These are phyloP conservation scores for Sindora glabra DNA, from an alignment of 306 rosid genomes.

Conservation along the genomic window DNA sequence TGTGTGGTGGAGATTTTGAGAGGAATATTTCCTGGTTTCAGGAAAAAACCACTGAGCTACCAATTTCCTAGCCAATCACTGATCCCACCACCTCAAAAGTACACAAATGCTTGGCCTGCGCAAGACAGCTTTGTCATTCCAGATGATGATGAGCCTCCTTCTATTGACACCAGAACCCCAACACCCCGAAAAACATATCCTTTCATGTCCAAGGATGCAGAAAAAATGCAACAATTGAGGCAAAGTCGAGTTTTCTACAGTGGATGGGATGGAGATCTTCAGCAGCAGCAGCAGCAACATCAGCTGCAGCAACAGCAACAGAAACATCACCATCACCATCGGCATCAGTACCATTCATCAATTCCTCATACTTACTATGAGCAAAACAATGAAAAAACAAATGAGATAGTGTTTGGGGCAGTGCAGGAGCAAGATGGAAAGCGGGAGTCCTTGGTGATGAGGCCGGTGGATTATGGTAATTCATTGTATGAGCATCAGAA, in stretches of 20 bases:
- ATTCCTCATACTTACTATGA: slow-evolving; percentile 59
- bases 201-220: slow-evolving; percentile 84
- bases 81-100: slow-evolving; percentile 37
- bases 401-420: slow-evolving; percentile 76
- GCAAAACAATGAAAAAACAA: slow-evolving; percentile 53
- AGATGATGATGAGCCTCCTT: slow-evolving; percentile 78
- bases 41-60: slow-evolving; percentile 33
- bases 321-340: slow-evolving; percentile 60
- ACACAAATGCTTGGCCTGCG: slow-evolving; percentile 56
- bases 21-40: slow-evolving; percentile 58
- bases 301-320: slow-evolving; percentile 27
- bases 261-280: slow-evolving; percentile 63
- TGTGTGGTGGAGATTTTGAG: slow-evolving; percentile 60
- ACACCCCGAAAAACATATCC: slow-evolving; percentile 89
- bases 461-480: slow-evolving; percentile 56
- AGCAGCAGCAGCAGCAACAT: too few relatives aligned
- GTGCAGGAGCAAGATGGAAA: slow-evolving; percentile 63
- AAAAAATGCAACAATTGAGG: slow-evolving; percentile 62
- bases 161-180: slow-evolving; percentile 64
- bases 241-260: slow-evolving; percentile 65
- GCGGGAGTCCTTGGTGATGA: slow-evolving; percentile 37
- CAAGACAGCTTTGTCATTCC: slow-evolving; percentile 87
- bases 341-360: slow-evolving; percentile 53
- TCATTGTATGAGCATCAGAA: slow-evolving; percentile 44
- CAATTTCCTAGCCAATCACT: slow-evolving; percentile 34